phyloP scores from a whole-genome alignment of 352 stramenopile genomes.

The Albugo laibachii region DNA sequence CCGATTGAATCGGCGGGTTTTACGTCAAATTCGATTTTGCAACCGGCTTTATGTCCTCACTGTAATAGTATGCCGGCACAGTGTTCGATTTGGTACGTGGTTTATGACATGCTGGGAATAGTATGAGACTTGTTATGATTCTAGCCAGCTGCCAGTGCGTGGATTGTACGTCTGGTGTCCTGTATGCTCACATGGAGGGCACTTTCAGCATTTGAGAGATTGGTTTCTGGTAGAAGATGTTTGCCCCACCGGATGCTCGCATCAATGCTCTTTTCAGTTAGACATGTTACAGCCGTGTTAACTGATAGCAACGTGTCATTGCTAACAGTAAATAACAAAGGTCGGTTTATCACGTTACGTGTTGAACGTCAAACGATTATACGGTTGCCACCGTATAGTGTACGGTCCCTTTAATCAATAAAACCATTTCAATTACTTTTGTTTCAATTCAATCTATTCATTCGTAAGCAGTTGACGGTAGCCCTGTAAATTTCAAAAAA shows the following conservation, averaged over 20 bases:
- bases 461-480: no score
- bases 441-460: no score
- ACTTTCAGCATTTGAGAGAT: slow-evolving; percentile 64
- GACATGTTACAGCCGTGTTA: no score
- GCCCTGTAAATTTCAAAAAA: no score
- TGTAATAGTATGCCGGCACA: slow-evolving; percentile 55
- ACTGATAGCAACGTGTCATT: no score
- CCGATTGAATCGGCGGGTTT: slow-evolving; percentile 20
- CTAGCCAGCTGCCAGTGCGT: slow-evolving; percentile 63
- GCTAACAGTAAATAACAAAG: no score
- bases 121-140: background rate
- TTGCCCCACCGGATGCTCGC: slow-evolving; percentile 59
- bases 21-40: background rate
- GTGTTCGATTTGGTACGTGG: slow-evolving; percentile 70
- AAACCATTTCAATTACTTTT: no score
- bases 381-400: no score
- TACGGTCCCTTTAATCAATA: no score
- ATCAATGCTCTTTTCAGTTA: slow-evolving; percentile 19
- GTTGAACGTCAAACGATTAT: no score
- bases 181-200: slow-evolving; percentile 78
- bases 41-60: slow-evolving; percentile 27
- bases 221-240: slow-evolving; percentile 54
- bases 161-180: slow-evolving; percentile 83
- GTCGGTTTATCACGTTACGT: no score
- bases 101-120: background rate